Base-by-base conservation (phyloP, 2,329 filamentous ascomycete species). In the Chrysoporthe puriensis region DNA sequence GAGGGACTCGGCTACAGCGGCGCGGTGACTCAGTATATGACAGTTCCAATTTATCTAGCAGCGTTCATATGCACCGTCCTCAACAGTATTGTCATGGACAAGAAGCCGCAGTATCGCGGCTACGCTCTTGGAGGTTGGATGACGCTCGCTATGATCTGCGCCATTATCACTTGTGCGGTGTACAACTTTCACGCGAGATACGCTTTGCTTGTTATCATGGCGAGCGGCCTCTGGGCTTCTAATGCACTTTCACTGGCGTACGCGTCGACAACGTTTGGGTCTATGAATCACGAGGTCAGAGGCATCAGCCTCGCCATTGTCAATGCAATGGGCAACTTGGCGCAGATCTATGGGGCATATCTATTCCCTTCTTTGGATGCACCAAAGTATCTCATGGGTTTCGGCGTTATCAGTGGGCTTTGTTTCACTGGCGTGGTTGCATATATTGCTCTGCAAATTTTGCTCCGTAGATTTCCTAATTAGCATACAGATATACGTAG, bases 191-290 rank as follows among this genome's bases (percentile, higher is more conserved):
- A 77, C 0, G 85, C 83, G 0, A 79, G 85, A 5, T 88, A 88
- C 70, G 83, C 79, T 0, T 77, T 88, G 1, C 79, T 88, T 0
- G 83, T 87, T 1, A 77, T 88, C 66, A 85, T 87, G 83, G 84
- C 84, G 0, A 81, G 83, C 1, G 85, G 84, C 0, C 77, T 87
- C 0, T 87, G 84, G 85, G 77, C 82, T 0, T 81, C 82, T 1
- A 87, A 88, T 71, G 84, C 81, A 0, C 78, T 84, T 2, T 78
- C 81, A 0, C 77, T 88, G 21, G 80, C 83, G 0, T 87, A 83
- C 66, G 83, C 83, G 0, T 83, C 83, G 3, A 82, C 83, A 0
- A 84, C 83, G 0, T 86, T 88, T 71, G 80, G 79, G 1, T 73
- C 76, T 21, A 82, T 86, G 79, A 77, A 78, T 26, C 79, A 79